phyloP scores from a whole-genome alignment of 1,139 yeast species.

The Keqinozyma sinolaborantium region DNA sequence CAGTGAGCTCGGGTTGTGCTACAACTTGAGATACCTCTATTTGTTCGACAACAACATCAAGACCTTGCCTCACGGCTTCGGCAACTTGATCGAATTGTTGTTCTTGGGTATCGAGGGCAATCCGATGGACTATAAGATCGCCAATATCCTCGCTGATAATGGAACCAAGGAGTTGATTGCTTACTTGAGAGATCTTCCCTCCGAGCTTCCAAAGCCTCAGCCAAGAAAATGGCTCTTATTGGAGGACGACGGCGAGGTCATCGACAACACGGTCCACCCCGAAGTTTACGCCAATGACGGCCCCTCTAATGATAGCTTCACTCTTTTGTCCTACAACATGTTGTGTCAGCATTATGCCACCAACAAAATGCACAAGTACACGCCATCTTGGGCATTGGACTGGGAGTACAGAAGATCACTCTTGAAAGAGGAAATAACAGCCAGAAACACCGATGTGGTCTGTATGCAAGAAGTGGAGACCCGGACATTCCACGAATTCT shows the following conservation, averaged over 20 bases:
- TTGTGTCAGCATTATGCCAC: conserved; percentile 96
- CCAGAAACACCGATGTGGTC: conserved; percentile 67
- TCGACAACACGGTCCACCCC: conserved; percentile 32
- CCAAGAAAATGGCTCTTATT: conserved; percentile 82
- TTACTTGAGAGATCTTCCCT: conserved; percentile 79
- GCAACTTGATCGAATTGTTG: conserved; percentile 79
- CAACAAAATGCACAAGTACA: conserved; percentile 84
- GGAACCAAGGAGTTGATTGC: conserved; percentile 84
- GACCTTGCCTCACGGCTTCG: conserved; percentile 79
- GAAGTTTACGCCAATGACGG: conserved; percentile 29
- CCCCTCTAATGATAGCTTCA: conserved; percentile 45
- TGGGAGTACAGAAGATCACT: conserved; percentile 90
- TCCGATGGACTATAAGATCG: conserved; percentile 64
- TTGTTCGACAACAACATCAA: conserved; percentile 82
- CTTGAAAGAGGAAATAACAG: conserved; percentile 67
- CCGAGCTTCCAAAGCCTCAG: conserved; percentile 59
- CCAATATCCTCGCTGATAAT: conserved; percentile 68
- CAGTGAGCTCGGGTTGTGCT: conserved; percentile 77
- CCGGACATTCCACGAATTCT: conserved; percentile 76
- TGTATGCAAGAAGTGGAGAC: conserved; percentile 97
- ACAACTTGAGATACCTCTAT: conserved; percentile 74
- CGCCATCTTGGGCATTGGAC: conserved; percentile 95
- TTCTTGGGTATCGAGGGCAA: conserved; percentile 94
- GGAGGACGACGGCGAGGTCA: conserved; percentile 71
- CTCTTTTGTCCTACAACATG: conserved; percentile 84